phyloP scores from a whole-genome alignment of 2,329 filamentous ascomycete species.

The Exserohilum rostratum region DNA sequence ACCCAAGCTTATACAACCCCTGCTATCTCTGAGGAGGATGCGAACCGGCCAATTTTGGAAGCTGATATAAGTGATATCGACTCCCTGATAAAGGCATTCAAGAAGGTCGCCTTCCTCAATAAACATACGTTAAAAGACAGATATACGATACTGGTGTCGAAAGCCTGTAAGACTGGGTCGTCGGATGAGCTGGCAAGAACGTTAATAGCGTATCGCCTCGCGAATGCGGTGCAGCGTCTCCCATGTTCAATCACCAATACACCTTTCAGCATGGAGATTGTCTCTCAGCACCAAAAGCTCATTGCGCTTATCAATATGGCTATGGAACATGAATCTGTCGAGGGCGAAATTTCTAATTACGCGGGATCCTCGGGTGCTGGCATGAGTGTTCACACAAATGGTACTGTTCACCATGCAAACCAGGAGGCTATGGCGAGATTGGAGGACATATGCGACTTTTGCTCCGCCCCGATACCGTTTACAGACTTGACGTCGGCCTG shows the following conservation, averaged over 20 bases:
- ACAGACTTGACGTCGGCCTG: constrained; percentile 54
- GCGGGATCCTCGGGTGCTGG: background rate
- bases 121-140: constrained; percentile 37
- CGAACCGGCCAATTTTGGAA: background rate
- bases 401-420: background rate
- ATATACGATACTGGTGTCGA: constrained; percentile 37
- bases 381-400: background rate
- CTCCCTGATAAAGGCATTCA: constrained; percentile 26
- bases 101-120: constrained; percentile 32
- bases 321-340: constrained; percentile 3
- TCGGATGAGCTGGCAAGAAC: constrained; percentile 27
- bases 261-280: constrained; percentile 31
- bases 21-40: background rate
- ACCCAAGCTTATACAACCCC: constrained; percentile 19
- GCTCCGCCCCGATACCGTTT: constrained; percentile 55
- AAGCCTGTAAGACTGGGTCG: constrained; percentile 29
- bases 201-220: constrained; percentile 42
- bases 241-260: constrained; percentile 21
- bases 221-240: constrained; percentile 26
- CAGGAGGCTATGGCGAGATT: background rate
- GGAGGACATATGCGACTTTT: constrained; percentile 61
- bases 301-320: constrained; percentile 26
- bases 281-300: constrained; percentile 26
- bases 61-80: constrained; percentile 5
- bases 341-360: background rate